Evolutionary conservation across 768 basidiomycete species (phyloP).

Genomic region (Suillus subalutaceus): DNA sequence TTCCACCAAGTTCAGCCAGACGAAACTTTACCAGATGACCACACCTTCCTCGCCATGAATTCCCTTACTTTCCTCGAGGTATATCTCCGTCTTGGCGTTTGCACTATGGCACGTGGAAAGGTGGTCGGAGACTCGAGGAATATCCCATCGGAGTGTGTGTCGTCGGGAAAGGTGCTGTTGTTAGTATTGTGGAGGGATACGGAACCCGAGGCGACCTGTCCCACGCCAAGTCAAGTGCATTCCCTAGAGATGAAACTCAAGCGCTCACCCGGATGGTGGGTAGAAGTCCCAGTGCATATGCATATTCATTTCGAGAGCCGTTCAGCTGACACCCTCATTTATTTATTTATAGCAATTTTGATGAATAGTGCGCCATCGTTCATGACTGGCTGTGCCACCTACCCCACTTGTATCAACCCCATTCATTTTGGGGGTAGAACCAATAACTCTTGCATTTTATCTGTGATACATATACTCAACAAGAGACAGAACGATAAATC

Average conservation of each 20-base stretch:
- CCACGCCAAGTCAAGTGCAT: background rate
- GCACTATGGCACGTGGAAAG: background rate
- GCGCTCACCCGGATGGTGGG: slow-evolving; percentile 6
- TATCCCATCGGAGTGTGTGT: background rate
- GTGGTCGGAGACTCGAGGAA: background rate
- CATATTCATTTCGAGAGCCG: background rate
- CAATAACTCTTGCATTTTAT: background rate
- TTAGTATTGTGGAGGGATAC: slow-evolving; percentile 2
- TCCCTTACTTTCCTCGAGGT: background rate
- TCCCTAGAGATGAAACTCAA: background rate
- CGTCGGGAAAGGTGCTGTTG: background rate
- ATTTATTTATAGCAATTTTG: background rate
- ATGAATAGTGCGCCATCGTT: background rate
- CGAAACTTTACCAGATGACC: background rate
- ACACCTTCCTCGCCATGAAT: background rate
- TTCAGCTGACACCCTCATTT: background rate
- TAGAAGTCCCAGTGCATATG: background rate
- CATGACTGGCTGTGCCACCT: background rate
- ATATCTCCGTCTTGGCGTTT: background rate
- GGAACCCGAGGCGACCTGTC: background rate
- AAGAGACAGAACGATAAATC: background rate
- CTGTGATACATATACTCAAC: background rate
- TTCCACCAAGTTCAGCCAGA: background rate
- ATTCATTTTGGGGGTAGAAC: background rate
- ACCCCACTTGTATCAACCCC: background rate